These are phyloP conservation scores for Salix suchowensis DNA, from an alignment of 345 rosid species.

Conservation along the genomic window DNA sequence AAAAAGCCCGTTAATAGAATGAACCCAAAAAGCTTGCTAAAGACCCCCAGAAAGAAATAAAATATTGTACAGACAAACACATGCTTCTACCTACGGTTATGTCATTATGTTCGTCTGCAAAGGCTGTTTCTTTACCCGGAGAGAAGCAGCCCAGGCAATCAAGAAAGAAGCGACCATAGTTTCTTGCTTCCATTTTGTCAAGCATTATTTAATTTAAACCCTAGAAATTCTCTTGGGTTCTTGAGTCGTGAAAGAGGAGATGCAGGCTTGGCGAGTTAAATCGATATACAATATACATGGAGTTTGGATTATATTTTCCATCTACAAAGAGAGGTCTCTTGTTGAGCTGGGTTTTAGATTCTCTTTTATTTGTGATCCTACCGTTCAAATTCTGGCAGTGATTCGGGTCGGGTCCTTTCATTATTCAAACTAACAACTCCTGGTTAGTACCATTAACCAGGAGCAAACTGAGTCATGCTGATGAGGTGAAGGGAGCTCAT, in stretches of 20 bases:
- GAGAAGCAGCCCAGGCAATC: constrained; percentile 86
- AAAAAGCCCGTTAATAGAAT: not conserved
- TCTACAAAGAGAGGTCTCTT: not conserved
- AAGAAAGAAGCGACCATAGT: constrained; percentile 80
- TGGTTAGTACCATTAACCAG: too few species aligned
- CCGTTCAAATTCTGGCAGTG: not conserved
- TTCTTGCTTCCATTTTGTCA: constrained; percentile 37
- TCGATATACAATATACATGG: too few species aligned
- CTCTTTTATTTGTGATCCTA: not conserved
- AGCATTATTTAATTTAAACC: not conserved
- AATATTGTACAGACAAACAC: not conserved
- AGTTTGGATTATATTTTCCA: too few species aligned
- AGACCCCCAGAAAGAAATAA: not conserved
- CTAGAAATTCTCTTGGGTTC: not conserved
- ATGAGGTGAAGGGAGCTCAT: constrained; percentile 39
- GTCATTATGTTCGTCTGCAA: not conserved
- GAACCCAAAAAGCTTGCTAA: not conserved
- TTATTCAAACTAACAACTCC: not conserved
- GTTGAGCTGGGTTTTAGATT: not conserved
- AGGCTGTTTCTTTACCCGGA: constrained; percentile 46
- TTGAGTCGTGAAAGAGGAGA: not conserved
- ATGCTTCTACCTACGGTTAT: not conserved
- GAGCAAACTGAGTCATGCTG: constrained; percentile 52
- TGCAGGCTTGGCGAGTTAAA: too few species aligned
- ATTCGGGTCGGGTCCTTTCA: not conserved